A percentile compares a stretch with the other conserved stretches of the same genome.
These are phyloP conservation scores for Curvularia sp. DNA, from an alignment of 2,329 filamentous ascomycete genomes.

Conservation along the genomic window DNA sequence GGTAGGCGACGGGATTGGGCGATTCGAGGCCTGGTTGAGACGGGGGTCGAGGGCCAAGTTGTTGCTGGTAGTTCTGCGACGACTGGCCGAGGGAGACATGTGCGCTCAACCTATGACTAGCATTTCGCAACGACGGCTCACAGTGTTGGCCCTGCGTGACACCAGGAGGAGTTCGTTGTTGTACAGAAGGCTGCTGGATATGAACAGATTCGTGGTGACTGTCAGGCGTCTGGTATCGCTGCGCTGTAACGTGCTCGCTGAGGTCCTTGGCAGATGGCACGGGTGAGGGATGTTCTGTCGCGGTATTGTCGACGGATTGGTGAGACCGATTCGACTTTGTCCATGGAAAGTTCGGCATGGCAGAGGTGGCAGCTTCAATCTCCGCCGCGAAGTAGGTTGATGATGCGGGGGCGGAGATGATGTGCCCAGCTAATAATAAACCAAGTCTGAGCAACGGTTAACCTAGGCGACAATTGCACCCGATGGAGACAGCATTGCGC, in stretches of 20 bases:
- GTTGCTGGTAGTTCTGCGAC: slow-evolving; percentile 39
- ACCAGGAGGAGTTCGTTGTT: slow-evolving; percentile 21
- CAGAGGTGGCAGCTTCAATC: slow-evolving; percentile 36
- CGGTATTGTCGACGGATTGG: slow-evolving; percentile 46
- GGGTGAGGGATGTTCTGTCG: slow-evolving; percentile 44
- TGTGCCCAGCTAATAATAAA: slow-evolving; percentile 47
- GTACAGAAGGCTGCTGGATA: slow-evolving; percentile 27
- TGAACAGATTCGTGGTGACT: slow-evolving; percentile 31
- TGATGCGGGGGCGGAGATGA: slow-evolving; percentile 32
- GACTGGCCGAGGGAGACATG: slow-evolving; percentile 39
- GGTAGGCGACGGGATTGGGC: slow-evolving; percentile 35
- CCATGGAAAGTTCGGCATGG: slow-evolving; percentile 50
- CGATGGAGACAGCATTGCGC: slow-evolving; percentile 30
- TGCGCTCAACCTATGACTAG: slow-evolving; percentile 44
- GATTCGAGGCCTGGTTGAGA: slow-evolving; percentile 32
- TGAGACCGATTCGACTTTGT: slow-evolving; percentile 51
- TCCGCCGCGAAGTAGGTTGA: slow-evolving; percentile 29
- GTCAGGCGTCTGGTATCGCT: slow-evolving; percentile 36
- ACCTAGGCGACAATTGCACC: slow-evolving; percentile 25
- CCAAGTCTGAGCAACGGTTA: slow-evolving; percentile 35
- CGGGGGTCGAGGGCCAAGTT: slow-evolving; percentile 30
- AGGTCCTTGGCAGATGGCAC: slow-evolving; percentile 47
- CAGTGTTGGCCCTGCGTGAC: slow-evolving; percentile 28
- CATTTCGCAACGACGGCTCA: slow-evolving; percentile 38
- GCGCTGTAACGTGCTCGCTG: slow-evolving; percentile 42